These are phyloP conservation scores for Hygrocybe punicea DNA, from an alignment of 768 basidiomycete species.

Conservation along the genomic window DNA sequence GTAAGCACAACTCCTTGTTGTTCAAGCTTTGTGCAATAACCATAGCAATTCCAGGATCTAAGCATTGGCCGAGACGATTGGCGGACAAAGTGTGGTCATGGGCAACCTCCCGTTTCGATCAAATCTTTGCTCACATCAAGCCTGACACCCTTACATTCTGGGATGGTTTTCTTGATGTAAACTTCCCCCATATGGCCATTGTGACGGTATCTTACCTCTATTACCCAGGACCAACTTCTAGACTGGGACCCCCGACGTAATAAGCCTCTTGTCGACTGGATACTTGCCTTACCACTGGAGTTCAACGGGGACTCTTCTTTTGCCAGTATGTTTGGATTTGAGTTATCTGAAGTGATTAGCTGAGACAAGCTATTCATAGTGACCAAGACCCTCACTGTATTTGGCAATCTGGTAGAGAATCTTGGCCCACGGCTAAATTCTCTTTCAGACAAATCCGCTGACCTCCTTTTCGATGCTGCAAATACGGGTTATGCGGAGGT, in stretches of 20 bases:
- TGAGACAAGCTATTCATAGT: constrained; percentile 42
- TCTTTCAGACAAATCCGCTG: constrained; percentile 63
- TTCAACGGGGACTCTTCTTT: constrained; percentile 86
- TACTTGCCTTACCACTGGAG: constrained; percentile 71
- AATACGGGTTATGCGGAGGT: constrained; percentile 87
- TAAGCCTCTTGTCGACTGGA: constrained; percentile 70
- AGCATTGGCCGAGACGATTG: constrained; percentile 69
- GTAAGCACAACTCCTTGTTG: constrained; percentile 33
- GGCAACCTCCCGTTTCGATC: constrained; percentile 57
- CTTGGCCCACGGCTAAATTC: constrained; percentile 65
- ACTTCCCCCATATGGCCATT: constrained; percentile 14
- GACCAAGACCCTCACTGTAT: constrained; percentile 67
- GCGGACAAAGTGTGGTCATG: constrained; percentile 67
- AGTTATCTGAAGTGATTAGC: constrained; percentile 2
- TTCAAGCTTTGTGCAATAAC: neutral
- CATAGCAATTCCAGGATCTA: constrained; percentile 53
- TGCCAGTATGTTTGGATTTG: constrained; percentile 54
- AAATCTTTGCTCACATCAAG: constrained; percentile 70
- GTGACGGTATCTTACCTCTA: neutral
- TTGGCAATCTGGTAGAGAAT: constrained; percentile 63
- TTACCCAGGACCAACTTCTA: constrained; percentile 47
- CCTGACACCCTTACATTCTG: constrained; percentile 81
- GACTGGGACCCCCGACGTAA: constrained; percentile 80
- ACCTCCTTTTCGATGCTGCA: constrained; percentile 69
- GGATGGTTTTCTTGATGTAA: constrained; percentile 61